phyloP scores from a whole-genome alignment of 2,329 filamentous ascomycete genomes.

The Diaporthe batatas region DNA sequence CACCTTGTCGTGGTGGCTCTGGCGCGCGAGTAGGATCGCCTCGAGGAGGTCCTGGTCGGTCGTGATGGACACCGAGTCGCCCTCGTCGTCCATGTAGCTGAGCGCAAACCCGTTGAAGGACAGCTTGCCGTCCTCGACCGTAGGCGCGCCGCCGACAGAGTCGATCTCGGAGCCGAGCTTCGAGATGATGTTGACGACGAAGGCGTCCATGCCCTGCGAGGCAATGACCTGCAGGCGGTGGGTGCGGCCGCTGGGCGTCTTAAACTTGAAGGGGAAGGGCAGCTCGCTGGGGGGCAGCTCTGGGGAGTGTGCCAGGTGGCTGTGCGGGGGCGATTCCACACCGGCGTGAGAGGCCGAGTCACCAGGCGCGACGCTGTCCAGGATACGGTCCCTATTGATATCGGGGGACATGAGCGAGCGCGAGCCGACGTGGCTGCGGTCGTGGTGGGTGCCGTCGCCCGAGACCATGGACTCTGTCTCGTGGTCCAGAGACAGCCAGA shows the following conservation, averaged over 20 bases:
- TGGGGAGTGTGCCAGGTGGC: conserved; percentile 63
- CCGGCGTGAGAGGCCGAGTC: conserved; percentile 96
- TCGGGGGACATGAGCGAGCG: conserved; percentile 89
- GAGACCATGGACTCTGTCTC: conserved; percentile 98
- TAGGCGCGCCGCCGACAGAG: conserved; percentile 83
- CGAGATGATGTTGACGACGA: conserved; percentile 81
- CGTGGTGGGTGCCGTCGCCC: conserved; percentile 83
- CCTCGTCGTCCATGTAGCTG: conserved; percentile 96
- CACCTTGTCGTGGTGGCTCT: conserved; percentile 87
- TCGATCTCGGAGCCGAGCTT: conserved; percentile 91
- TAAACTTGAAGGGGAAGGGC: conserved; percentile 99
- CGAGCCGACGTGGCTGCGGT: conserved; percentile 73
- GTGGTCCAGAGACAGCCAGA: conserved; percentile 96
- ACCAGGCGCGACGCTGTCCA: conserved; percentile 88
- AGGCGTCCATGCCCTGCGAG: conserved; percentile 82
- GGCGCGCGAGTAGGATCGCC: conserved; percentile 86
- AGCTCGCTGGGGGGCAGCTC: conserved; percentile 75
- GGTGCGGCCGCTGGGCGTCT: conserved; percentile 93
- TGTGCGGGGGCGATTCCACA: conserved; percentile 80
- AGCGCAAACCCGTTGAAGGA: conserved; percentile 86
- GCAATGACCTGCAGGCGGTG: conserved; percentile 90
- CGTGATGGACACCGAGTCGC: conserved; percentile 96
- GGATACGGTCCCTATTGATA: conserved; percentile 75
- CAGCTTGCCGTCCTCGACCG: conserved; percentile 83
- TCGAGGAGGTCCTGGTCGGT: conserved; percentile 94